phyloP scores from a whole-genome alignment of 1,139 yeast species.

The Debaryomyces coudertii region DNA sequence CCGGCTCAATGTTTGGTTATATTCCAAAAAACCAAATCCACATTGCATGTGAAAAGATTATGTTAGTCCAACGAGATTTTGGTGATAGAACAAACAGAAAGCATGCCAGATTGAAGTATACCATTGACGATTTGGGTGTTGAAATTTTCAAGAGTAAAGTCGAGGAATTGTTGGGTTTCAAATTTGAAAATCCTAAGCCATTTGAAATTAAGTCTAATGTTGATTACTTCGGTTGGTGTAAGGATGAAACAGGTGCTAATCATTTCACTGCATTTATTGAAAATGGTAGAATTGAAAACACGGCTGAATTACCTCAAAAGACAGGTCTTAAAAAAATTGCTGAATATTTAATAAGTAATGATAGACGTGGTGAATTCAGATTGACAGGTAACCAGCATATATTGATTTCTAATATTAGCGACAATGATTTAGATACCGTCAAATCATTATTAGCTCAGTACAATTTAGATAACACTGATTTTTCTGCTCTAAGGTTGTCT shows the following conservation, averaged over 20 bases:
- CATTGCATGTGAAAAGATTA: conserved; percentile 83
- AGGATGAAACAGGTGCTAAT: conserved; percentile 82
- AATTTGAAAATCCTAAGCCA: conserved; percentile 69
- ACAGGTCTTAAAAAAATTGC: conserved; percentile 84
- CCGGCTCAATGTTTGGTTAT: conserved; percentile 86
- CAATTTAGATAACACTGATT: conserved; percentile 82
- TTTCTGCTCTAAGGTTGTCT: conserved; percentile 82
- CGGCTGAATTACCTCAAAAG: conserved; percentile 88
- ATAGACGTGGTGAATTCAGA: conserved; percentile 79
- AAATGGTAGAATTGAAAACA: conserved; percentile 95
- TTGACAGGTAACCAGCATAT: conserved; percentile 96
- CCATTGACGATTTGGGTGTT: conserved; percentile 88
- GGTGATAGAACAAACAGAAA: conserved; percentile 97
- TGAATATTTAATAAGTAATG: conserved; percentile 50
- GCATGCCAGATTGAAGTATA: conserved; percentile 96
- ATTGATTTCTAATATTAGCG: conserved; percentile 71
- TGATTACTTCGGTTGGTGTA: conserved; percentile 93
- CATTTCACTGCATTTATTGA: conserved; percentile 95
- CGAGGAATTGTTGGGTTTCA: conserved; percentile 80
- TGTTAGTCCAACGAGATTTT: conserved; percentile 91
- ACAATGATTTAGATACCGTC: conserved; percentile 63
- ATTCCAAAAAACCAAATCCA: conserved; percentile 68
- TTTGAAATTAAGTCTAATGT: conserved; percentile 84
- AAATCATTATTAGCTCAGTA: conserved; percentile 69
- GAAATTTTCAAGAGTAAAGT: conserved; percentile 78